Base-by-base conservation (phyloP, 177 flowering plant species). In the Vitis hybrid region DNA sequence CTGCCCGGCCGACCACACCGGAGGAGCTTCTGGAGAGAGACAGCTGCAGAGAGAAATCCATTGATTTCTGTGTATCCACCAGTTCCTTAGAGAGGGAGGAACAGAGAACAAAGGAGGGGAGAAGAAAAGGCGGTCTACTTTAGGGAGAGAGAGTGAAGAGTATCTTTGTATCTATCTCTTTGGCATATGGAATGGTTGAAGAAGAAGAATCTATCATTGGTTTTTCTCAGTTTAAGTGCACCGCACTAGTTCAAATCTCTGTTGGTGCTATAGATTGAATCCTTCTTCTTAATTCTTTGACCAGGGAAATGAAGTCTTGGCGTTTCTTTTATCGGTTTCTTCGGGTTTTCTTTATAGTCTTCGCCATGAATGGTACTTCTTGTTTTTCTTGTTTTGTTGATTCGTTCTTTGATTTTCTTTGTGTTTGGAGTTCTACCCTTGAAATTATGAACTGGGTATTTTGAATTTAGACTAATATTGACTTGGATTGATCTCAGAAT, bases 161-260 rank as follows among this genome's bases (percentile, higher is more conserved):
- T 7, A 39, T 39, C 45, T 39, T 39, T 7, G 45, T 39, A 39
- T 39, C 45, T 39, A 45, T 50, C 59, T 67, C 55, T 31, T 0
- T 63, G 50, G 59, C 60, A 59, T 74, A 69, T 64, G 73, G 77
- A 66, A 74, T 74, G 70, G 45, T 68, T 62, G 66, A 60, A 50
- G 69, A 62, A 68, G 60, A 74, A 56, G 60, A 69, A 63, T 58
- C 59, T 1, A 49, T 57, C 16, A 2, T 58, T 22, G 16, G 12
- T 51, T 64, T 50, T 51, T 26, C 6, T 55, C 45, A 15, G 5
- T 12, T 39, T 21, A 29, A 18, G 59, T 10, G 13, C 58, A 66
- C 18, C 49, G 5, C 49, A 31, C 65, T 13, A 50, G 31, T 60
- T 11, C 65, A 50, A 9, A 13, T 72, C 10, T 9, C 33, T 21